These are phyloP conservation scores for Globisporangium parvum DNA, from an alignment of 352 stramenopile genomes.

Conservation along the genomic window DNA sequence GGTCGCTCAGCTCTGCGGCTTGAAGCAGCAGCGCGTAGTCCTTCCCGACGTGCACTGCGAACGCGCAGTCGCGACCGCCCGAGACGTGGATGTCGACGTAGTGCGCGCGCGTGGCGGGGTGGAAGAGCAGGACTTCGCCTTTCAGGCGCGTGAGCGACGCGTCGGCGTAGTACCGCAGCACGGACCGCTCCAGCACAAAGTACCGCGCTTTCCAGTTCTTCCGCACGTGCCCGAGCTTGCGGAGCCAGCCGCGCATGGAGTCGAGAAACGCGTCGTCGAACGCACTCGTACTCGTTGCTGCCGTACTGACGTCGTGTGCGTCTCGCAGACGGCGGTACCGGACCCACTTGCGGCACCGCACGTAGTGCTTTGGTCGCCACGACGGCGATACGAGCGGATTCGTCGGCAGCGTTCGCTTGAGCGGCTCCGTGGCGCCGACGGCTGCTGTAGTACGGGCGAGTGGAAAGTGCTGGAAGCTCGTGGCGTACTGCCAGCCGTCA, in stretches of 20 bases:
- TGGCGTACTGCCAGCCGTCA: slow-evolving; percentile 63
- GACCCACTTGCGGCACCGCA: slow-evolving; percentile 63
- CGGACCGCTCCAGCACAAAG: slow-evolving; percentile 64
- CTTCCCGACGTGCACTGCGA: slow-evolving; percentile 51
- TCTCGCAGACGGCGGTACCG: slow-evolving; percentile 36
- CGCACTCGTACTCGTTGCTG: too few relatives aligned
- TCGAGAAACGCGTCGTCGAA: slow-evolving; percentile 72
- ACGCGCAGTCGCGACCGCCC: slow-evolving; percentile 43
- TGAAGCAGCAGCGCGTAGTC: slow-evolving; percentile 63
- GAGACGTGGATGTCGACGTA: slow-evolving; percentile 64
- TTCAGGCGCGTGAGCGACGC: slow-evolving; percentile 45
- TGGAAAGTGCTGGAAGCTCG: slow-evolving; percentile 52
- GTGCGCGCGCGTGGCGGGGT: slow-evolving; percentile 55
- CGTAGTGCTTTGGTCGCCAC: slow-evolving; percentile 36
- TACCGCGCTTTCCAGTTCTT: slow-evolving; percentile 80
- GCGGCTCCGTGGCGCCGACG: background rate
- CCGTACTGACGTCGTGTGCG: background rate
- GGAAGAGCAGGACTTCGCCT: slow-evolving; percentile 73
- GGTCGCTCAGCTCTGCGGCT: slow-evolving; percentile 43
- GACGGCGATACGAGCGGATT: slow-evolving; percentile 16
- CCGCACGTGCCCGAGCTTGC: slow-evolving; percentile 57
- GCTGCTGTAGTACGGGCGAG: slow-evolving; percentile 1
- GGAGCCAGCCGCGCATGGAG: slow-evolving; percentile 64
- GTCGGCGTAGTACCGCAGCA: slow-evolving; percentile 65
- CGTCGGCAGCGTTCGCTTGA: background rate